Conservation (phyloP, 2,329 filamentous ascomycete genomes). For the Sphaceloma murrayae region DNA sequence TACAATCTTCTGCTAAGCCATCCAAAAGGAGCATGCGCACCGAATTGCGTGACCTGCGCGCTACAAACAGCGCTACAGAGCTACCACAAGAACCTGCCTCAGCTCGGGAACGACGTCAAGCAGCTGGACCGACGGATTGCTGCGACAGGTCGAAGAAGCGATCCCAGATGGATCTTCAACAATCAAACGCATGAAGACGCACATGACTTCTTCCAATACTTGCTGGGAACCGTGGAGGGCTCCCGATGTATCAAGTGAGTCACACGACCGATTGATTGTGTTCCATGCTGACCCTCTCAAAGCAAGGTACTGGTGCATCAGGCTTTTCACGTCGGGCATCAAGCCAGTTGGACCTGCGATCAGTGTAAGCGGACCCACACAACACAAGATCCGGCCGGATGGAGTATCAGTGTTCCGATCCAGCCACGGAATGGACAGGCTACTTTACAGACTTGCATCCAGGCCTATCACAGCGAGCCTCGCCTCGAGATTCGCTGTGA, state of each 20-base stretch:
- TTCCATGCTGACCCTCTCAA: background rate
- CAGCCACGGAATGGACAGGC: constrained; percentile 3
- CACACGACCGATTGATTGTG: no score
- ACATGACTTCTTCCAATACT: constrained; percentile 18
- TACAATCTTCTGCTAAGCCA: constrained; percentile 19
- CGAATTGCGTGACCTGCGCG: constrained; percentile 18
- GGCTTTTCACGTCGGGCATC: constrained; percentile 17
- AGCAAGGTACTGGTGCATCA: constrained; percentile 10
- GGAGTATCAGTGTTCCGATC: constrained; percentile 18
- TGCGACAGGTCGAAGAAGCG: constrained; percentile 15
- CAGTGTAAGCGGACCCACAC: constrained; percentile 15
- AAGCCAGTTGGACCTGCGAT: constrained; percentile 18
- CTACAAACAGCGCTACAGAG: constrained; percentile 13
- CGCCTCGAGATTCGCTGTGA: constrained; percentile 19
- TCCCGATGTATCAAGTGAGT: constrained; percentile 14
- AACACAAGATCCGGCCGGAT: constrained; percentile 11
- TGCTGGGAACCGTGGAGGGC: constrained; percentile 16
- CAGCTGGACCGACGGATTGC: constrained; percentile 17
- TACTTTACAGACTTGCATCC: constrained; percentile 17
- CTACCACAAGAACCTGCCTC: constrained; percentile 14
- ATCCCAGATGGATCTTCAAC: constrained; percentile 16
- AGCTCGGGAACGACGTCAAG: constrained; percentile 7
- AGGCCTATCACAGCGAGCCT: constrained; percentile 16
- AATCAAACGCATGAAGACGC: constrained; percentile 18
- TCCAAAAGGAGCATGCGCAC: constrained; percentile 15